These are phyloP conservation scores for Arachis monticola DNA, from an alignment of 331 rosid species.

Conservation along the genomic window DNA sequence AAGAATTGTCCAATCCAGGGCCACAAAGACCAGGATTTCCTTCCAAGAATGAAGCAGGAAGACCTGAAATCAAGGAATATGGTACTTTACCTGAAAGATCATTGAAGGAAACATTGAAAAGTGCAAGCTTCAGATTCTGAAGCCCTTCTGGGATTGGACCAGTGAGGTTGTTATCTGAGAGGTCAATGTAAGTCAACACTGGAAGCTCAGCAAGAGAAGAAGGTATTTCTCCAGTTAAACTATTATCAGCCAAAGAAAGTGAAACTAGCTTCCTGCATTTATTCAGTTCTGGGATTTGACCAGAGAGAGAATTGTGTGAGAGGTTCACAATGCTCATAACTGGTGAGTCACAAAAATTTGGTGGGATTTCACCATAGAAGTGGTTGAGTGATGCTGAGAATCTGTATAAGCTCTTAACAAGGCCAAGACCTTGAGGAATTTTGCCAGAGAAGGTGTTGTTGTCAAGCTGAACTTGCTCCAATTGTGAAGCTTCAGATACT, in stretches of 20 bases:
- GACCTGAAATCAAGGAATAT: conserved; percentile 77
- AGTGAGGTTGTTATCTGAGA: conserved; percentile 89
- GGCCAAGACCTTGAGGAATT: conserved; percentile 83
- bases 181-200: conserved; percentile 93
- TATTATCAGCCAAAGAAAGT: conserved; percentile 80
- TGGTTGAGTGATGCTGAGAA: conserved; percentile 87
- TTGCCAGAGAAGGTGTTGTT: conserved; percentile 69
- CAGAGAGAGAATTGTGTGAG: conserved; percentile 87
- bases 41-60: conserved; percentile 95
- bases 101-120: conserved; percentile 92
- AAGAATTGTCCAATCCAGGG: conserved; percentile 71
- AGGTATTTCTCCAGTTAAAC: conserved; percentile 72
- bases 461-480: conserved; percentile 98
- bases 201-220: conserved; percentile 80
- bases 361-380: conserved; percentile 80
- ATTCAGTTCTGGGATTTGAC: conserved; percentile 74
- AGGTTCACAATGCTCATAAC: conserved; percentile 93
- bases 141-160: conserved; percentile 90
- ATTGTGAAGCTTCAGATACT: conserved; percentile 68
- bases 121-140: conserved; percentile 94
- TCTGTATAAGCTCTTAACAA: conserved; percentile 79
- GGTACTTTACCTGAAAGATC: conserved; percentile 89
- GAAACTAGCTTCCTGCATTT: conserved; percentile 87
- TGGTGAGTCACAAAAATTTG: conserved; percentile 90
- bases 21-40: conserved; percentile 94